Conservation (phyloP, 78 protist genomes). For the Guillardia theta region DNA sequence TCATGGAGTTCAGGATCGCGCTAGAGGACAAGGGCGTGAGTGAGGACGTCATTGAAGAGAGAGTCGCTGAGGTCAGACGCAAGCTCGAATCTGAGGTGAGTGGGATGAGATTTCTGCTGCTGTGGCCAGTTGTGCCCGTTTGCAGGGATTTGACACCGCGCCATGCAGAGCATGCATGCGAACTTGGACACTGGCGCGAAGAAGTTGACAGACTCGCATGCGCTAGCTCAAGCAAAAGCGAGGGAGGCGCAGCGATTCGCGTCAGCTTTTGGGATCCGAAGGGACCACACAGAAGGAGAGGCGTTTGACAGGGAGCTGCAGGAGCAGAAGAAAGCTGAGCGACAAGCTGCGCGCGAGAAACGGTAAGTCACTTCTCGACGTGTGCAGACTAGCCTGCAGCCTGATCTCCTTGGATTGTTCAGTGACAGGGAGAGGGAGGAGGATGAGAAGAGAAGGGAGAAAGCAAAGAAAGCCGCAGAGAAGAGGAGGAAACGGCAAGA, state of each 20-base stretch:
- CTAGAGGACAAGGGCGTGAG: background rate
- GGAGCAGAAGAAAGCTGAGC: constrained; percentile 2
- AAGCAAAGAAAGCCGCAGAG: background rate
- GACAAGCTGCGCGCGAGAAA: background rate
- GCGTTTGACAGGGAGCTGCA: constrained; percentile 39
- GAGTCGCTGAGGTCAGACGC: background rate
- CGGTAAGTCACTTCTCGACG: background rate
- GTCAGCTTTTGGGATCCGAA: background rate
- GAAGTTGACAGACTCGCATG: constrained; percentile 35
- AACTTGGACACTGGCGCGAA: too few species aligned
- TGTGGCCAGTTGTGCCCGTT: too few species aligned
- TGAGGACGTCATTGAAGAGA: background rate
- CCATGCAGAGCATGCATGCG: too few species aligned
- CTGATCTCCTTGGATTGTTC: background rate
- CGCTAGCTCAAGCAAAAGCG: background rate
- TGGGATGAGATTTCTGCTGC: too few species aligned
- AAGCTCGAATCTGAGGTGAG: background rate
- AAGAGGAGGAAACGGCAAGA: background rate
- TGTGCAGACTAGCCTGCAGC: background rate
- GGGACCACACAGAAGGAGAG: background rate
- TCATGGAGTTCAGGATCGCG: background rate
- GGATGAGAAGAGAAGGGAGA: background rate
- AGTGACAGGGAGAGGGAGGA: background rate
- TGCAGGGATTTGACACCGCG: too few species aligned
- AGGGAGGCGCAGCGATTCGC: background rate